Conservation (phyloP, 768 basidiomycete species). For the Tulasnella sp. region DNA sequence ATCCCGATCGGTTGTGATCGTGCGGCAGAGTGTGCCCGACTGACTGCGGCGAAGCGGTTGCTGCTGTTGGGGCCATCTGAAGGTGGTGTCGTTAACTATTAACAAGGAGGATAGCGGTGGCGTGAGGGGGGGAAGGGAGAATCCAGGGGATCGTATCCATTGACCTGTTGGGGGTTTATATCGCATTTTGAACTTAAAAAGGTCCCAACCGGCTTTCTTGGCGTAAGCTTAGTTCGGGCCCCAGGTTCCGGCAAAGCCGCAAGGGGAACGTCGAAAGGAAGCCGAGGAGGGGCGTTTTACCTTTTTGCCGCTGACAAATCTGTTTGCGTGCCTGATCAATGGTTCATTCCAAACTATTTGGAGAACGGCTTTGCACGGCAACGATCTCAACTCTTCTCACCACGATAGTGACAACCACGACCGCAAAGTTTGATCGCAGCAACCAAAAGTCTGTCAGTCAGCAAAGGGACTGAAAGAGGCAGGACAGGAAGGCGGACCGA, state of each 20-base stretch:
- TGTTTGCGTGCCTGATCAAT: background rate
- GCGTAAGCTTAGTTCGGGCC: background rate
- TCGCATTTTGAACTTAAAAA: background rate
- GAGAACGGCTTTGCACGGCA: background rate
- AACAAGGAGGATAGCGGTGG: background rate
- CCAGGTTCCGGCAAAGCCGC: background rate
- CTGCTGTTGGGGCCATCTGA: background rate
- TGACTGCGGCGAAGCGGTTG: background rate
- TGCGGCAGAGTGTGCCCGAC: background rate
- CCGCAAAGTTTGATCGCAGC: background rate
- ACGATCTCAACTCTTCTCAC: background rate
- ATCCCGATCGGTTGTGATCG: background rate
- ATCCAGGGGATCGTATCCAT: background rate
- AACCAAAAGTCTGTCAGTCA: background rate
- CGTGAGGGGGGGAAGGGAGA: background rate
- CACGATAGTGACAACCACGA: background rate
- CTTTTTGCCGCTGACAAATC: slow-evolving; percentile 14
- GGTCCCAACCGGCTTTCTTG: background rate
- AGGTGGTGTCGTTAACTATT: background rate
- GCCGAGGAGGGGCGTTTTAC: background rate
- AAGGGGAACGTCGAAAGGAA: background rate
- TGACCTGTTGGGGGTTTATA: background rate
- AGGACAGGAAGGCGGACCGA: background rate
- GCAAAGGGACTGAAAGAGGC: background rate
- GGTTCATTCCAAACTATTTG: background rate